Evolutionary conservation across 768 basidiomycete genomes (phyloP).

Genomic region (Favolaschia claudopus): DNA sequence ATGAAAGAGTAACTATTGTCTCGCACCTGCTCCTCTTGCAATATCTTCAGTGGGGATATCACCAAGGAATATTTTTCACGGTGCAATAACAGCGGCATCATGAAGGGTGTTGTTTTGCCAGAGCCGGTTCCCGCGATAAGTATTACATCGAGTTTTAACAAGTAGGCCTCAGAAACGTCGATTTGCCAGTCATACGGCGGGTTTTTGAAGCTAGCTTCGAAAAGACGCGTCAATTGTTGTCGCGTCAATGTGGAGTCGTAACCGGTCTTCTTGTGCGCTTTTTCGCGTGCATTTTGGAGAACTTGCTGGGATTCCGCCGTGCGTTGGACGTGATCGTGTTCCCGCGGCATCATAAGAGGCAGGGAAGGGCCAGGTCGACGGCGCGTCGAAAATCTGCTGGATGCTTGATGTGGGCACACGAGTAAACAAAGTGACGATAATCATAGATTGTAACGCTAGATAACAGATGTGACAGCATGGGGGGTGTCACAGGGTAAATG

Average conservation of each 20-base stretch:
- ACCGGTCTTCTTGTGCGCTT: too few relatives aligned
- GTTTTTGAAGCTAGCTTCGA: constrained; percentile 22
- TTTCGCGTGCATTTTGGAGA: constrained; percentile 13
- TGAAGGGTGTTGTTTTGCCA: constrained; percentile 46
- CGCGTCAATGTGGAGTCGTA: too few relatives aligned
- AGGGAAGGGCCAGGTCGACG: neutral
- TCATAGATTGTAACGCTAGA: too few relatives aligned
- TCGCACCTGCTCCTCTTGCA: constrained; percentile 44
- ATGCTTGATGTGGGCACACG: too few relatives aligned
- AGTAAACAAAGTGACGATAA: too few relatives aligned
- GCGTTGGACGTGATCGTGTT: constrained; percentile 1
- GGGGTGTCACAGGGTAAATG: too few relatives aligned
- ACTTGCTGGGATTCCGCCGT: neutral
- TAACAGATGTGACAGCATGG: too few relatives aligned
- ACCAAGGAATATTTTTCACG: constrained; percentile 32
- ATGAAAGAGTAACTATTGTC: neutral
- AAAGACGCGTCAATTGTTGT: too few relatives aligned
- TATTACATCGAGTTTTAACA: constrained; percentile 39
- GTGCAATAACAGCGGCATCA: constrained; percentile 36
- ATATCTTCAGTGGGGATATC: constrained; percentile 44
- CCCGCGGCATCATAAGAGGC: neutral
- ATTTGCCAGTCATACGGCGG: constrained; percentile 44
- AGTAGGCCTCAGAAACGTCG: constrained; percentile 43
- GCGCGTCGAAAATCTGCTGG: constrained; percentile 9
- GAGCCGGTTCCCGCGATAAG: constrained; percentile 45